Evolutionary conservation across 495 filamentous ascomycete genomes (phyloP).

Genomic region (Daldinia concentrica): DNA sequence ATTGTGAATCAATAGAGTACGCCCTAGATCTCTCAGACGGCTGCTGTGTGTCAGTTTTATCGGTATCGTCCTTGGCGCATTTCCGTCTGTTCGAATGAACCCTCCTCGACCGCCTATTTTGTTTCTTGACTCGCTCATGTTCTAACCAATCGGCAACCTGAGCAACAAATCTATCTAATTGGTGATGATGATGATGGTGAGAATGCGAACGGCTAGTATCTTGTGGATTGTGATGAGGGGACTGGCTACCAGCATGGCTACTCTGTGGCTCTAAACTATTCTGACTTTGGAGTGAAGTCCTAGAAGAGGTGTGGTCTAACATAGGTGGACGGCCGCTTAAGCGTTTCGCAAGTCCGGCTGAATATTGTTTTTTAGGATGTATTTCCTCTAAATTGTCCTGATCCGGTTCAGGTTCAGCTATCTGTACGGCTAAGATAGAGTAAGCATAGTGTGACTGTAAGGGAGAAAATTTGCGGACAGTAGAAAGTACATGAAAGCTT

Average conservation of each 20-base stretch:
- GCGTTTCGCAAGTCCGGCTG: slow-evolving; percentile 51
- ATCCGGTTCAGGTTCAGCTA: slow-evolving; percentile 55
- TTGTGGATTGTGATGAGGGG: slow-evolving; percentile 43
- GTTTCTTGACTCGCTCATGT: slow-evolving; percentile 73
- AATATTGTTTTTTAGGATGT: slow-evolving; percentile 55
- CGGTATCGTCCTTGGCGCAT: slow-evolving; percentile 32
- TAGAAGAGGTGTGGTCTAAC: slow-evolving; percentile 46
- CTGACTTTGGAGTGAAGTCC: slow-evolving; percentile 51
- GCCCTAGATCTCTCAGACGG: slow-evolving; percentile 41
- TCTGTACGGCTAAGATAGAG: slow-evolving; percentile 55
- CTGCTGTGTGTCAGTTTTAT: slow-evolving; percentile 28
- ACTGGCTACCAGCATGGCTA: slow-evolving; percentile 41
- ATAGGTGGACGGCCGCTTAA: slow-evolving; percentile 54
- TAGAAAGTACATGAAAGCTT: not conserved
- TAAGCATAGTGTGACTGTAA: slow-evolving; percentile 27
- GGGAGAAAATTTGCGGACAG: not conserved
- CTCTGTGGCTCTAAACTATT: slow-evolving; percentile 44
- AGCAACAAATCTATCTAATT: slow-evolving; percentile 64
- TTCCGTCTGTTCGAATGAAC: slow-evolving; percentile 44
- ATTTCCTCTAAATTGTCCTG: slow-evolving; percentile 48
- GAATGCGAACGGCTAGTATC: slow-evolving; percentile 27
- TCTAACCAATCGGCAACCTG: slow-evolving; percentile 85
- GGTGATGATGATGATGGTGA: slow-evolving; percentile 48
- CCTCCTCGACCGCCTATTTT: slow-evolving; percentile 58
- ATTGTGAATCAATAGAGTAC: slow-evolving; percentile 62